phyloP scores from a whole-genome alignment of 352 stramenopile species.

The Phytophthora hibernalis region DNA sequence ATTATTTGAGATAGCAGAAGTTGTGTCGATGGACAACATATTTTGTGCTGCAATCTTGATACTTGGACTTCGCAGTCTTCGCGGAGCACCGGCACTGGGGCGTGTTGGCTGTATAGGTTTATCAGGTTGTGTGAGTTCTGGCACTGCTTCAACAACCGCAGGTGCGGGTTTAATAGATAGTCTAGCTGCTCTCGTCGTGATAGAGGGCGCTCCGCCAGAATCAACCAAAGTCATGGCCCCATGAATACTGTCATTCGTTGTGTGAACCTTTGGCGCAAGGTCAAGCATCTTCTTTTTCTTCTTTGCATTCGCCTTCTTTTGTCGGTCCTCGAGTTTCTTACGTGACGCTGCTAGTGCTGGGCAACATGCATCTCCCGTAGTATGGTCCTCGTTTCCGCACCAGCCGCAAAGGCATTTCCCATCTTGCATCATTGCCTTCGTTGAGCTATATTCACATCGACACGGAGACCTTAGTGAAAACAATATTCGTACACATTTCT shows the following conservation, averaged over 20 bases:
- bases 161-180: background rate
- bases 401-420: conserved; percentile 83
- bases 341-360: conserved; percentile 53
- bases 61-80: conserved; percentile 33
- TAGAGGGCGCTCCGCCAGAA: background rate
- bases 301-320: conserved; percentile 62
- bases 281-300: conserved; percentile 41
- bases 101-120: conserved; percentile 15
- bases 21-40: conserved; percentile 36
- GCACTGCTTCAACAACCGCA: background rate
- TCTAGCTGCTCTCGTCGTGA: conserved; percentile 11
- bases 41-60: conserved; percentile 48
- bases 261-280: conserved; percentile 47
- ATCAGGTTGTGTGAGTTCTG: background rate
- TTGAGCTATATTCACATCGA: conserved; percentile 50
- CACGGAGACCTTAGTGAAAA: background rate
- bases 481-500: background rate
- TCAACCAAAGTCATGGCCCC: background rate
- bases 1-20: conserved; percentile 8
- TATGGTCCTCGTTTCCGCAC: conserved; percentile 79
- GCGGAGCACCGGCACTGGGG: conserved; percentile 14
- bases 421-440: conserved; percentile 86
- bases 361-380: conserved; percentile 64
- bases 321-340: conserved; percentile 52
- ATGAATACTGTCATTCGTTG: conserved; percentile 44